Conservation (phyloP, 1,139 yeast species). For the Sugiyamaella sp. region DNA sequence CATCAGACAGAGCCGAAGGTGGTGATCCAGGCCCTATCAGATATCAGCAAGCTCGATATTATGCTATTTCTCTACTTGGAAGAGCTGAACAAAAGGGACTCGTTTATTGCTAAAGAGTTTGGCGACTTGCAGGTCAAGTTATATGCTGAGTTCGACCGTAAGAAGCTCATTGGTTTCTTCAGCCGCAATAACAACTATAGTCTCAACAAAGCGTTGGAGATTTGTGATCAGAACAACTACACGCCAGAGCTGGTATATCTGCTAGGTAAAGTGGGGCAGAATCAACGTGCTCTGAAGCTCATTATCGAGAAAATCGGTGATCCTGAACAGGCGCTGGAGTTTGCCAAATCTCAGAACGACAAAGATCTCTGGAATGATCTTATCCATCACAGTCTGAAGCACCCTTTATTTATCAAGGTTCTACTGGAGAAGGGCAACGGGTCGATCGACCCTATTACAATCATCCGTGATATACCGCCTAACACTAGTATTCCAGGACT, state of each 20-base stretch:
- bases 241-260: conserved; percentile 78
- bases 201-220: conserved; percentile 64
- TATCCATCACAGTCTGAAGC: conserved; percentile 67
- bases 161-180: conserved; percentile 58
- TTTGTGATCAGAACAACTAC: conserved; percentile 59
- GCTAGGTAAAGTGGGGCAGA: conserved; percentile 82
- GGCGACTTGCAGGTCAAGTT: conserved; percentile 69
- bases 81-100: conserved; percentile 56
- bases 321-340: conserved; percentile 77
- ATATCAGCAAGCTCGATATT: conserved; percentile 44
- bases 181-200: conserved; percentile 60
- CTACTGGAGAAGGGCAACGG: conserved; percentile 66
- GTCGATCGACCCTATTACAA: conserved; percentile 66
- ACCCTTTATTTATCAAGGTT: conserved; percentile 74
- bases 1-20: conserved; percentile 61
- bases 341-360: conserved; percentile 75
- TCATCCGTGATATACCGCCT: conserved; percentile 65
- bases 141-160: conserved; percentile 62
- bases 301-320: conserved; percentile 78
- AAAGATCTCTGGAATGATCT: conserved; percentile 78
- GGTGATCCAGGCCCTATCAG: conserved; percentile 52
- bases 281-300: conserved; percentile 69
- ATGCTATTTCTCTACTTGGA: conserved; percentile 64
- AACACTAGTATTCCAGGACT: conserved; percentile 67
- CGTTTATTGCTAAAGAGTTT: conserved; percentile 54